Base-by-base conservation (phyloP, 2,329 filamentous ascomycete genomes). In the Grosmannia clavigera region DNA sequence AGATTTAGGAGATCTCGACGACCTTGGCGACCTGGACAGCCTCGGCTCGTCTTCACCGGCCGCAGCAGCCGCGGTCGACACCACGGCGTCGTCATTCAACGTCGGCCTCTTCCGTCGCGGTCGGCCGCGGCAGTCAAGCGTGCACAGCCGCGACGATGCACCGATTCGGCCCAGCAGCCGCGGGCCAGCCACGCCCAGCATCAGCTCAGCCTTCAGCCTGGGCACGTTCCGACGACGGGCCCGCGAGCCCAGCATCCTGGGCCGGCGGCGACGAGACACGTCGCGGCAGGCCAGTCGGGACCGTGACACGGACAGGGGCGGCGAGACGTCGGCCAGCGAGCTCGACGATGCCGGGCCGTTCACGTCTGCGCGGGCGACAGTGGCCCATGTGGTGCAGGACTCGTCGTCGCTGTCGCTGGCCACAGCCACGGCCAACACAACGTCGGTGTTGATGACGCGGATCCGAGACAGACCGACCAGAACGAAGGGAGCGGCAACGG, bases 171-270 rank as follows among this genome's bases (percentile, higher is more conserved):
- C 79, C 3, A 80, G 77, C 69, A 81, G 79, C 68, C 72, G 78
- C 25, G 74, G 76, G 5, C 71, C 73, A 16, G 76, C 72, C 57
- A 80, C 76, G 1, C 75, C 78, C 0, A 73, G 74, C 51, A 70
- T 81, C 53, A 76, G 76, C 64, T 75, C 77, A 1, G 76, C 75
- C 0, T 75, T 81, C 65, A 84, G 80, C 61, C 76, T 85, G 57
- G 81, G 81, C 16, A 71, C 76, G 5, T 86, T 86, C 69, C 79
- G 76, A 67, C 74, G 82, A 48, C 76, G 83, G 53, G 74, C 75
- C 22, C 74, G 83, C 54, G 81, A 86, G 67, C 82, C 81, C 2
- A 86, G 83, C 68, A 85, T 86, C 59, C 69, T 86, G 51, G 78
- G 81, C 5, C 78, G 79, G 1, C 74, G 73, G 2, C 75, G 78